Percentiles rank a stretch among this genome's conserved stretches.
Evolutionary conservation across 305 asterid species (phyloP).

Genomic region (Fraxinus floribunda): DNA sequence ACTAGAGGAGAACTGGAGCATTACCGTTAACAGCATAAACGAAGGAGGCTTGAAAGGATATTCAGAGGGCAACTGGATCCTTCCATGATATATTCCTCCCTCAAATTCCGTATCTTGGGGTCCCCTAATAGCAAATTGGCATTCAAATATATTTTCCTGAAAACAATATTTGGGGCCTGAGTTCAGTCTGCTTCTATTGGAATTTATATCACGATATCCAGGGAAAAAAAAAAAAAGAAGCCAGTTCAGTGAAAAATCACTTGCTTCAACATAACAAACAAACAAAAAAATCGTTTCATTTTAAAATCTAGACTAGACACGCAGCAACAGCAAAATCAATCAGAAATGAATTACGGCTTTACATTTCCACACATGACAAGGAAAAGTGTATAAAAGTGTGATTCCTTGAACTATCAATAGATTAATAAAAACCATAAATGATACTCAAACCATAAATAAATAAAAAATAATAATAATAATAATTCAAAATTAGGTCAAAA

Average conservation of each 20-base stretch:
- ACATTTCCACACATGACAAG: background rate
- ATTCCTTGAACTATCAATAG: background rate
- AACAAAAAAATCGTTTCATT: background rate
- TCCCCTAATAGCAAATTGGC: constrained; percentile 94
- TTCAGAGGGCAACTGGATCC: constrained; percentile 88
- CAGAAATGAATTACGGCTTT: background rate
- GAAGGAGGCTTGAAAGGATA: constrained; percentile 97
- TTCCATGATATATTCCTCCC: constrained; percentile 90
- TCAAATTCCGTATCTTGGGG: constrained; percentile 80
- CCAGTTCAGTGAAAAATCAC: background rate
- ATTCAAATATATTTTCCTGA: constrained; percentile 89
- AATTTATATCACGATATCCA: background rate
- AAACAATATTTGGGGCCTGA: background rate
- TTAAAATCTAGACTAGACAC: background rate
- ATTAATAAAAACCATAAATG: background rate
- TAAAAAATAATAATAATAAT: background rate
- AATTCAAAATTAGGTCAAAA: background rate
- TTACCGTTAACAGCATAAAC: constrained; percentile 79
- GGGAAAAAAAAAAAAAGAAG: background rate
- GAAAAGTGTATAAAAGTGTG: background rate
- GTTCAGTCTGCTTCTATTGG: constrained; percentile 5
- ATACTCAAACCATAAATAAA: background rate
- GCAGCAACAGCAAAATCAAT: background rate
- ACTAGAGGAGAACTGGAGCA: constrained; percentile 1
- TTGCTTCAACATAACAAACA: background rate